A percentile compares a stretch with the other conserved stretches of the same genome.
phyloP scores from a whole-genome alignment of 192 early-diverging fungal species.

The Coemansia sp. region DNA sequence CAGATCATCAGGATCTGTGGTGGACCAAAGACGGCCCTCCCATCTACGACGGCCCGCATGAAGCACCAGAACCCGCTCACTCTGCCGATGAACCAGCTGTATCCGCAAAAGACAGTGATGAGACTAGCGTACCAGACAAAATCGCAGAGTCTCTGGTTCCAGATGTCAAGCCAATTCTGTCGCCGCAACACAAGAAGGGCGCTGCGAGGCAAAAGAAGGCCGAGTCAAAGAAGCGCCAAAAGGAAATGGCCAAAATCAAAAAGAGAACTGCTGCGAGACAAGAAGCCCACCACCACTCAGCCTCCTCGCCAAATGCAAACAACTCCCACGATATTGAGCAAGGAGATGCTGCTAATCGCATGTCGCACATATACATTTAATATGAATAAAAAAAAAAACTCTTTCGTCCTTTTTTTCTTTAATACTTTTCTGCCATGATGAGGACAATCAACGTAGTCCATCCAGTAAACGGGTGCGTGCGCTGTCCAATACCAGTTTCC shows the following conservation, averaged over 20 bases:
- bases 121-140: not conserved
- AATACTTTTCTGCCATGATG: conserved; percentile 86
- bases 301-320: not conserved
- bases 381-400: not conserved
- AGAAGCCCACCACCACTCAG: not conserved
- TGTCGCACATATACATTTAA: conserved; percentile 27
- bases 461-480: conserved; percentile 95
- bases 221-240: conserved; percentile 43
- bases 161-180: not conserved
- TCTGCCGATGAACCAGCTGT: not conserved
- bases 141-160: not conserved
- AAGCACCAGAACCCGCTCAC: not conserved
- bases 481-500: conserved; percentile 69
- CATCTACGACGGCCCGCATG: conserved; percentile 29
- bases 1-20: conserved; percentile 12
- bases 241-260: conserved; percentile 37
- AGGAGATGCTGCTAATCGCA: not conserved
- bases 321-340: not conserved
- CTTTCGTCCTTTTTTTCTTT: too few species aligned
- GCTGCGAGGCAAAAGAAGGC: conserved; percentile 30
- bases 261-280: conserved; percentile 25
- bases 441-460: conserved; percentile 86
- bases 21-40: conserved; percentile 25
- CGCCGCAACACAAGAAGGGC: conserved; percentile 14
- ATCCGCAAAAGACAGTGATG: not conserved